These are phyloP conservation scores for Trifolium fragiferum DNA, from an alignment of 306 rosid species.

Conservation along the genomic window DNA sequence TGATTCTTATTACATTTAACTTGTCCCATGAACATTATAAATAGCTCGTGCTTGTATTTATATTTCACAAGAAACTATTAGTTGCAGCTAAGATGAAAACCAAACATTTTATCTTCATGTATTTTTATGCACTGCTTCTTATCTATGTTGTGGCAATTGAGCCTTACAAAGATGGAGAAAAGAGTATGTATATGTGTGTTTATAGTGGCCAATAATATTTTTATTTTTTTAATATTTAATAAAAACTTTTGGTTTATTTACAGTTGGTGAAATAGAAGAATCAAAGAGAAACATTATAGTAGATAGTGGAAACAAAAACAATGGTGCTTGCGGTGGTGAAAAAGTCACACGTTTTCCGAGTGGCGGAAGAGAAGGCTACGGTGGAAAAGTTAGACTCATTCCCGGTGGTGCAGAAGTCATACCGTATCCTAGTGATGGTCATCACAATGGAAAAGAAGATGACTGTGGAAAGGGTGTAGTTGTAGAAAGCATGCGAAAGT, in stretches of 20 bases:
- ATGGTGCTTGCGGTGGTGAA: not conserved
- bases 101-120: constrained; percentile 16
- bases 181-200: not conserved
- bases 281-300: not conserved
- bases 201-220: not conserved
- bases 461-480: too few relatives aligned
- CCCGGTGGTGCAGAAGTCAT: not conserved
- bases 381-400: not conserved
- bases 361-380: not conserved
- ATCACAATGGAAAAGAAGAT: too few relatives aligned
- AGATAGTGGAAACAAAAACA: not conserved
- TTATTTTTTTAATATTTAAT: not conserved
- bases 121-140: not conserved
- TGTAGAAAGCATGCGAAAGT: too few relatives aligned
- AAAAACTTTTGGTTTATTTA: not conserved
- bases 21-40: constrained; percentile 18
- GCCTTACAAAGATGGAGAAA: not conserved
- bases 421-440: too few relatives aligned
- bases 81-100: constrained; percentile 27
- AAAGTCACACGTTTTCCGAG: not conserved
- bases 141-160: not conserved
- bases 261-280: not conserved
- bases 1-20: not conserved
- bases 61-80: not conserved
- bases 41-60: not conserved